These are phyloP conservation scores for Lecanicillium sp. DNA, from an alignment of 2,329 filamentous ascomycete species.

Conservation along the genomic window DNA sequence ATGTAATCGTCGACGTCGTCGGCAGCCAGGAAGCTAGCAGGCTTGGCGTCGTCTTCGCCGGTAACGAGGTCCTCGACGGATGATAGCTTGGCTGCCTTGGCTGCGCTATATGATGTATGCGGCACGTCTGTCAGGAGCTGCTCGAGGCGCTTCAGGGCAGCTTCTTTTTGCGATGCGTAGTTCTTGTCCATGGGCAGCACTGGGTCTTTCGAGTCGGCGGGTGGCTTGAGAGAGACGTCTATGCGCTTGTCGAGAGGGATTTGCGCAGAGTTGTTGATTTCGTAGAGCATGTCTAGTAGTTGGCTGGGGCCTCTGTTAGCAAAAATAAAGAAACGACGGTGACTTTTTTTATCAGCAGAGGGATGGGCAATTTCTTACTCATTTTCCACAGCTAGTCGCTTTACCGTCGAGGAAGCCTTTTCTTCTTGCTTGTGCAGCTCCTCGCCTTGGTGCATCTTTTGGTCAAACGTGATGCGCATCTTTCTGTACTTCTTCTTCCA, in stretches of 20 bases:
- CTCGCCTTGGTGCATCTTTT: slow-evolving; percentile 73
- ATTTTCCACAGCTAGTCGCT: slow-evolving; percentile 80
- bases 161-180: slow-evolving; percentile 30
- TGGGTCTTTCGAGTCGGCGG: slow-evolving; percentile 29
- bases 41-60: slow-evolving; percentile 43
- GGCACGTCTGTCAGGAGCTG: slow-evolving; percentile 44
- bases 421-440: slow-evolving; percentile 74
- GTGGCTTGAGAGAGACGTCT: slow-evolving; percentile 51
- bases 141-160: slow-evolving; percentile 38
- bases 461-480: slow-evolving; percentile 73
- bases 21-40: slow-evolving; percentile 58
- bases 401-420: slow-evolving; percentile 70
- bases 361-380: slow-evolving; percentile 52
- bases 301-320: slow-evolving; percentile 47
- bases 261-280: slow-evolving; percentile 78
- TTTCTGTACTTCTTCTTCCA: slow-evolving; percentile 95
- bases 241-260: slow-evolving; percentile 68
- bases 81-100: slow-evolving; percentile 56
- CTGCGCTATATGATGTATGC: slow-evolving; percentile 41
- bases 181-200: slow-evolving; percentile 22
- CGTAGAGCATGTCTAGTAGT: slow-evolving; percentile 78
- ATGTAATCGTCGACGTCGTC: slow-evolving; percentile 70
- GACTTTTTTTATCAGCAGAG: not conserved
- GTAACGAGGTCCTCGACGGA: slow-evolving; percentile 40
- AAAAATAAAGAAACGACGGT: slow-evolving; percentile 9